Evolutionary conservation across 345 rosid species (phyloP).

Genomic region (Eucalyptus tenuipes): DNA sequence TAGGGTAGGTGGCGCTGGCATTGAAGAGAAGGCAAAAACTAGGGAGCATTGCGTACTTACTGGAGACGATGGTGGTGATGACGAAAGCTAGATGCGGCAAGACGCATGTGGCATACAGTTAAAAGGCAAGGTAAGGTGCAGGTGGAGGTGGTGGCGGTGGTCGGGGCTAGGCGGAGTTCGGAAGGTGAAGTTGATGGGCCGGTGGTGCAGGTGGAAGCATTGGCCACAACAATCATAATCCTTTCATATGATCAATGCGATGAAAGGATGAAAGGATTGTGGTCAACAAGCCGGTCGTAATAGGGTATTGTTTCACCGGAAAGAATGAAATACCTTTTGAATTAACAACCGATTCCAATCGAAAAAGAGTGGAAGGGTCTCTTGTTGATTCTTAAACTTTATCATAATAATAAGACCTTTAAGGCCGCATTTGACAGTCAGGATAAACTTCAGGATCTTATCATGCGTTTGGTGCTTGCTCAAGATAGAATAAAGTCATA

Average conservation of each 20-base stretch:
- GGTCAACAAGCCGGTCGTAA: neutral
- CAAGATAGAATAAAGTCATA: fast-evolving
- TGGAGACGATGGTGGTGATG: neutral
- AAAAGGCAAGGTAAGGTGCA: neutral
- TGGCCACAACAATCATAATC: neutral
- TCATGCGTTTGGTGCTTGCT: fast-evolving
- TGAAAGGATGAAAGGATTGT: neutral
- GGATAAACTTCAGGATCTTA: fast-evolving
- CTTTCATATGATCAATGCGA: neutral
- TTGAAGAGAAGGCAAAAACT: neutral
- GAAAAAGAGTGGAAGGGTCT: neutral
- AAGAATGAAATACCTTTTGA: neutral
- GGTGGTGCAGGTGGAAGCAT: neutral
- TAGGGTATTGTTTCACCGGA: neutral
- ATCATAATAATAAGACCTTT: neutral
- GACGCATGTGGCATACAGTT: neutral
- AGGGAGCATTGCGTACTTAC: neutral
- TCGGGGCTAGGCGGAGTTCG: neutral
- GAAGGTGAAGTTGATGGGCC: neutral
- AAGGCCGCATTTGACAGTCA: neutral
- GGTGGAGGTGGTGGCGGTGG: neutral
- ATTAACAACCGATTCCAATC: neutral
- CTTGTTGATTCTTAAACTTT: neutral
- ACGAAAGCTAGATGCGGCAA: neutral
- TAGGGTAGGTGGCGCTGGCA: neutral